Conservation (phyloP, 2,329 filamentous ascomycete species). For the Aureobasidium sp. region DNA sequence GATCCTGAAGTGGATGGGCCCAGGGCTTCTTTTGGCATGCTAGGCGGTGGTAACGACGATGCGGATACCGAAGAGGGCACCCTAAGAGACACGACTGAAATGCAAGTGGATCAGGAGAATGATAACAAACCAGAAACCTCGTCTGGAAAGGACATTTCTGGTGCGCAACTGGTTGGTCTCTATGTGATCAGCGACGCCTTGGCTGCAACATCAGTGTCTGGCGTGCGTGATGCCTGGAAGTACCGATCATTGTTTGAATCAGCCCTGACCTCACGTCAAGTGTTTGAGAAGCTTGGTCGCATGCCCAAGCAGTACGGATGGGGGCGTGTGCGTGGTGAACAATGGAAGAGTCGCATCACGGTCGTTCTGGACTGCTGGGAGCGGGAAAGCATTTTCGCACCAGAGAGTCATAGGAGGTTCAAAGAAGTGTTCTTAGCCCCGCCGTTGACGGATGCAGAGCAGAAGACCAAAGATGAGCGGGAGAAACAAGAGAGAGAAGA, state of each 20-base stretch:
- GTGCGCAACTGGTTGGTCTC: slow-evolving; percentile 69
- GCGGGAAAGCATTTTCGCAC: slow-evolving; percentile 60
- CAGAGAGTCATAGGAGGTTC: slow-evolving; percentile 65
- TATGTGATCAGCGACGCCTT: slow-evolving; percentile 77
- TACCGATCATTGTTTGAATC: slow-evolving; percentile 75
- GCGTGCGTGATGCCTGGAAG: slow-evolving; percentile 77
- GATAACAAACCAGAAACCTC: slow-evolving; percentile 45
- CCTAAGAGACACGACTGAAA: background rate
- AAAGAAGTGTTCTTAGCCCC: slow-evolving; percentile 64
- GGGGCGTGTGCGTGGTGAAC: slow-evolving; percentile 75
- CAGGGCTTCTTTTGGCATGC: slow-evolving; percentile 11
- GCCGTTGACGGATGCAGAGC: slow-evolving; percentile 42
- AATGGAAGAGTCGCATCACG: slow-evolving; percentile 72
- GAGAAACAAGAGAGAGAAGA: slow-evolving; percentile 27
- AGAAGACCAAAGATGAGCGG: slow-evolving; percentile 34
- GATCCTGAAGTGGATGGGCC: slow-evolving; percentile 28
- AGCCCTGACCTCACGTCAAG: slow-evolving; percentile 58
- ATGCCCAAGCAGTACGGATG: slow-evolving; percentile 66
- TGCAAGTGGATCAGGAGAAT: background rate
- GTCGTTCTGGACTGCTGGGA: slow-evolving; percentile 64
- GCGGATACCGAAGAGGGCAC: slow-evolving; percentile 28
- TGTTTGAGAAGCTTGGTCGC: slow-evolving; percentile 68
- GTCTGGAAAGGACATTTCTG: slow-evolving; percentile 20
- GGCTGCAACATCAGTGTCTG: slow-evolving; percentile 66
- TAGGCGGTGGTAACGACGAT: slow-evolving; percentile 22